Percentiles rank a stretch among this genome's conserved stretches.
phyloP scores from a whole-genome alignment of 805 yeast species.

The Kuraishia molischiana region DNA sequence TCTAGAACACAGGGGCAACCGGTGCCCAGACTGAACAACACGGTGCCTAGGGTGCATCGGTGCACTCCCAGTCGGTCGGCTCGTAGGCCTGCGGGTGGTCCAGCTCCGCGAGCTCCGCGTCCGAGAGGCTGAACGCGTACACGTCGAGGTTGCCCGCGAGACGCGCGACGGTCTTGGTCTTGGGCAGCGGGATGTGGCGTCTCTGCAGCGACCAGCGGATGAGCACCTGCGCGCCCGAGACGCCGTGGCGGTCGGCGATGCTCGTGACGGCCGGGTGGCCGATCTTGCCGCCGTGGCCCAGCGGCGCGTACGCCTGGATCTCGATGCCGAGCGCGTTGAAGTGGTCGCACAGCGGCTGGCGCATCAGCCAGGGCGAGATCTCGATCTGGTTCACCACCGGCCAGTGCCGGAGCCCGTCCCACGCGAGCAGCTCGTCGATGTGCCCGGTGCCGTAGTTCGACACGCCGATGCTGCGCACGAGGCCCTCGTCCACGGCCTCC shows the following conservation, averaged over 20 bases:
- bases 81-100: slow-evolving; percentile 51
- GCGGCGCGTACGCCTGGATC: slow-evolving; percentile 75
- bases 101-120: slow-evolving; percentile 27
- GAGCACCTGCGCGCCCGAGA: slow-evolving; percentile 52
- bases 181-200: slow-evolving; percentile 65
- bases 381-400: slow-evolving; percentile 82
- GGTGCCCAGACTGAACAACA: no score
- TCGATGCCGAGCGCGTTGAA: slow-evolving; percentile 44
- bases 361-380: slow-evolving; percentile 76
- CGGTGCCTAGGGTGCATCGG: slow-evolving; percentile 40
- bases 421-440: slow-evolving; percentile 46
- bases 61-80: slow-evolving; percentile 73
- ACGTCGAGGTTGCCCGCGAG: slow-evolving; percentile 46
- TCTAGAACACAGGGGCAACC: no score
- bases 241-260: slow-evolving; percentile 39
- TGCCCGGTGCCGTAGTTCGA: slow-evolving; percentile 61
- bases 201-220: slow-evolving; percentile 67
- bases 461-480: slow-evolving; percentile 63
- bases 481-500: slow-evolving; percentile 52
- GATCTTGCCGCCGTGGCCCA: slow-evolving; percentile 49
- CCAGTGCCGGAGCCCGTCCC: slow-evolving; percentile 41
- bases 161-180: slow-evolving; percentile 45
- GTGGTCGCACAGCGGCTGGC: slow-evolving; percentile 51
- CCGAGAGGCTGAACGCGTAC: slow-evolving; percentile 34
- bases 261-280: slow-evolving; percentile 40